These are phyloP conservation scores for Trichoderma endophyticum DNA, from an alignment of 2,329 filamentous ascomycete genomes.

Conservation along the genomic window DNA sequence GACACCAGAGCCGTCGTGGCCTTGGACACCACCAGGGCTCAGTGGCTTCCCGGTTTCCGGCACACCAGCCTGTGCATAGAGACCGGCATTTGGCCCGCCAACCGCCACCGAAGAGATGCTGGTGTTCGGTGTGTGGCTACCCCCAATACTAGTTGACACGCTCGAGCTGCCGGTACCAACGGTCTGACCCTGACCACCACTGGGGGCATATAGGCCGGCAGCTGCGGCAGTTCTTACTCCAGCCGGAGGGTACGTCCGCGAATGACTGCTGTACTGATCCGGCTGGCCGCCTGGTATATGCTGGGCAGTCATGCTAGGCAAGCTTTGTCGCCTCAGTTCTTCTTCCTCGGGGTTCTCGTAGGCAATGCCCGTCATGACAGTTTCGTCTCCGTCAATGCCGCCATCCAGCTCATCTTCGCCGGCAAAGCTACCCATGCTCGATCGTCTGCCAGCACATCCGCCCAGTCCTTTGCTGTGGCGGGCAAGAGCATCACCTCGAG, in stretches of 20 bases:
- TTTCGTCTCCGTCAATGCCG: slow-evolving; percentile 52
- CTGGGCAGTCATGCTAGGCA: slow-evolving; percentile 72
- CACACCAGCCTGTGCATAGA: slow-evolving; percentile 71
- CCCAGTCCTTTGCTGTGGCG: slow-evolving; percentile 94
- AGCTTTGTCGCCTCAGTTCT: slow-evolving; percentile 62
- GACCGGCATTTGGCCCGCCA: slow-evolving; percentile 47
- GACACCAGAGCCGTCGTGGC: slow-evolving; percentile 50
- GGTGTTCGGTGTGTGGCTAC: slow-evolving; percentile 46
- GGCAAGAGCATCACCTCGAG: slow-evolving; percentile 88
- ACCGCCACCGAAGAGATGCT: slow-evolving; percentile 49
- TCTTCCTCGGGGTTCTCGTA: slow-evolving; percentile 60
- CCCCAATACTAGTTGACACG: slow-evolving; percentile 40
- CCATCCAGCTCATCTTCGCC: slow-evolving; percentile 70
- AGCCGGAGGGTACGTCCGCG: slow-evolving; percentile 76
- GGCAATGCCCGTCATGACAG: slow-evolving; percentile 54
- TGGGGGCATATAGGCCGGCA: slow-evolving; percentile 61
- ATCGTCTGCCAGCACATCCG: slow-evolving; percentile 86
- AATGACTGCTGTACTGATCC: slow-evolving; percentile 56
- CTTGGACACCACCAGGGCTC: slow-evolving; percentile 58
- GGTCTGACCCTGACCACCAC: slow-evolving; percentile 50
- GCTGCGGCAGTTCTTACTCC: slow-evolving; percentile 47
- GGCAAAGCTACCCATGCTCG: slow-evolving; percentile 79
- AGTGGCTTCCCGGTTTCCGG: slow-evolving; percentile 86
- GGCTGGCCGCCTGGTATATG: slow-evolving; percentile 55
- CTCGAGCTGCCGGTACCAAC: slow-evolving; percentile 54